Conservation (phyloP, 2,329 filamentous ascomycete genomes). For the Drechslera avenae region DNA sequence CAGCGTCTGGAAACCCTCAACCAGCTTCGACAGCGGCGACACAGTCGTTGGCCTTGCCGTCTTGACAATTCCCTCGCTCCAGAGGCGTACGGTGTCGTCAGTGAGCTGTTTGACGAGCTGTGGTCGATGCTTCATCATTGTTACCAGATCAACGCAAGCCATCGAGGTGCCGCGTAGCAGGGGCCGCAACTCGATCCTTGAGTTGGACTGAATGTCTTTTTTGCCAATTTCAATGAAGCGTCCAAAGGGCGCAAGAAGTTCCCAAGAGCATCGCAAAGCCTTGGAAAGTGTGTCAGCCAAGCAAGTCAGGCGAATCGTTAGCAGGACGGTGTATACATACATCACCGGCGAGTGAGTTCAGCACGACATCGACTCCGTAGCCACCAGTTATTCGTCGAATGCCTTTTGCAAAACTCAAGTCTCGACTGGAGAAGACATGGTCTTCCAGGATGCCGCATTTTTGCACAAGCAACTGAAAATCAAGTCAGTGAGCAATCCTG, state of each 20-base stretch:
- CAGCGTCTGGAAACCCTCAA: conserved; percentile 1
- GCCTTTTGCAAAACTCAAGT: neutral
- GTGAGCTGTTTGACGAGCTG: neutral
- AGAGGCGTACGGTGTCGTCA: neutral
- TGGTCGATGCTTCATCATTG: neutral
- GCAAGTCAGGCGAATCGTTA: neutral
- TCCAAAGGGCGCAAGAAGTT: conserved; percentile 47
- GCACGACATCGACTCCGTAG: conserved; percentile 1
- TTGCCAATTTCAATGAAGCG: conserved; percentile 21
- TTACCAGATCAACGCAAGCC: conserved; percentile 6
- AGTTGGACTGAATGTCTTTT: conserved; percentile 17
- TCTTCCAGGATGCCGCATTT: conserved; percentile 25
- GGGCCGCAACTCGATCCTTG: conserved; percentile 6
- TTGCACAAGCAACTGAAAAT: neutral
- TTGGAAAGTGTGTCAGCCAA: neutral
- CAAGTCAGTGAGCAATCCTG: neutral
- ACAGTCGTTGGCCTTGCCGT: conserved; percentile 1
- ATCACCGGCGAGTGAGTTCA: conserved; percentile 7
- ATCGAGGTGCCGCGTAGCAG: conserved; percentile 10
- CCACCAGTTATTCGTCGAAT: neutral
- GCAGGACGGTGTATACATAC: neutral
- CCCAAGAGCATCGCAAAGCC: conserved; percentile 48
- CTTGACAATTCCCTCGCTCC: conserved; percentile 1
- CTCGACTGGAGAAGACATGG: conserved; percentile 29
- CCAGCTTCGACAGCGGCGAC: neutral